Conservation (phyloP, 108 stramenopile species). For the Nannochloropsis granulata region DNA sequence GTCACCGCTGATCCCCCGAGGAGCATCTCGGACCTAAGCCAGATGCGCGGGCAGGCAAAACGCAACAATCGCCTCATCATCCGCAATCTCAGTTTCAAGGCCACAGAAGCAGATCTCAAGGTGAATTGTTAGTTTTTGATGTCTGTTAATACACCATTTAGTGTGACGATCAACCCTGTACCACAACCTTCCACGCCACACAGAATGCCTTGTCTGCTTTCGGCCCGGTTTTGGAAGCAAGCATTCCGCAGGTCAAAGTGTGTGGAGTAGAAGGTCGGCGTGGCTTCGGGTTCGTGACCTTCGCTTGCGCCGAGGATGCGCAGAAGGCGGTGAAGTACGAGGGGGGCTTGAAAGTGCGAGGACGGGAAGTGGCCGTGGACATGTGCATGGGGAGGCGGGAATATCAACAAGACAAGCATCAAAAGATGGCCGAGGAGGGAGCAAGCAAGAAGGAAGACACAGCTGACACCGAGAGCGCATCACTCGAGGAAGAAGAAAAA, state of each 20-base stretch:
- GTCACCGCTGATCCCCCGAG: background rate
- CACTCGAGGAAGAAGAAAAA: background rate
- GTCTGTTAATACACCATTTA: background rate
- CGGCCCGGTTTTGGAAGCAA: background rate
- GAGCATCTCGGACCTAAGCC: background rate
- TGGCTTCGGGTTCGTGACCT: conserved; percentile 23
- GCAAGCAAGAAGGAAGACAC: background rate
- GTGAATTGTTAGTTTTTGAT: background rate
- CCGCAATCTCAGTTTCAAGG: conserved; percentile 34
- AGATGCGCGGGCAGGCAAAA: conserved; percentile 1
- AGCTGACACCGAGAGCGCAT: background rate
- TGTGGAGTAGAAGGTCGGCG: background rate
- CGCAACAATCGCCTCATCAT: conserved; percentile 27
- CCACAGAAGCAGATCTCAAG: conserved; percentile 25
- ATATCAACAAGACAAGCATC: conserved; percentile 8
- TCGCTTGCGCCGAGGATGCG: conserved; percentile 15
- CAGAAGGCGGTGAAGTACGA: background rate
- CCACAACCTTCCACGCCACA: background rate
- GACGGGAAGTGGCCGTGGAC: conserved; percentile 26
- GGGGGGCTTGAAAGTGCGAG: background rate
- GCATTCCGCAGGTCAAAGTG: background rate
- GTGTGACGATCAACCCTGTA: background rate
- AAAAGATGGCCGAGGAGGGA: background rate
- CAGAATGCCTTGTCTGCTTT: background rate
- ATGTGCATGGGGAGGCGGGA: conserved; percentile 13